Conservation (phyloP, 2,329 filamentous ascomycete genomes). For the Atkinsonella texensis region DNA sequence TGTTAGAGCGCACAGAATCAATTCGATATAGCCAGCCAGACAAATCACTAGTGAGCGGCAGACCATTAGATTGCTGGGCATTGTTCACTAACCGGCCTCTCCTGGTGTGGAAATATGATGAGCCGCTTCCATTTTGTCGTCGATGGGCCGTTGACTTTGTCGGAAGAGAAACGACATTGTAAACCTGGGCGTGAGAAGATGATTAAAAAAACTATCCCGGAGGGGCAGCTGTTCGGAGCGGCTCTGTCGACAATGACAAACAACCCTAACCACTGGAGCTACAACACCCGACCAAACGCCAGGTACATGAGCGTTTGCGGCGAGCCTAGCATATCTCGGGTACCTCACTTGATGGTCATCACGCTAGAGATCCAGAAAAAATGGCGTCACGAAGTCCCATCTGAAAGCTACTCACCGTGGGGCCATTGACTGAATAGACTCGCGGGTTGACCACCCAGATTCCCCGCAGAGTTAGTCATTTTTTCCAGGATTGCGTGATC, state of each 20-base stretch:
- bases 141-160: slow-evolving; percentile 14
- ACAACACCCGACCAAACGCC: neutral
- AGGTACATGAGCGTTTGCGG: neutral
- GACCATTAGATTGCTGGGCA: neutral
- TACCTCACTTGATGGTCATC: neutral
- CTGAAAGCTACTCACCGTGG: neutral
- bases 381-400: neutral
- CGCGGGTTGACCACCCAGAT: neutral
- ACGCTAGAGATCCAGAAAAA: neutral
- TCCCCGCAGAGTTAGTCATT: slow-evolving; percentile 15
- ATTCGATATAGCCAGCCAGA: neutral
- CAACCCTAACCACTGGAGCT: neutral
- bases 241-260: neutral
- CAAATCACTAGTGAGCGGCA: neutral
- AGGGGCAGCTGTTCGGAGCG: neutral
- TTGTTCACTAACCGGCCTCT: slow-evolving; percentile 47
- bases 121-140: slow-evolving; percentile 28
- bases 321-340: neutral
- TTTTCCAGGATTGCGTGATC: slow-evolving; percentile 23
- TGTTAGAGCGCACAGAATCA: neutral
- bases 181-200: neutral
- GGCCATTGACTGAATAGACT: neutral
- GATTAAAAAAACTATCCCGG: neutral
- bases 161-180: slow-evolving; percentile 25
- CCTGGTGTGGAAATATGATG: slow-evolving; percentile 44